phyloP scores from a whole-genome alignment of 2,329 filamentous ascomycete species.

The Camillea tinctor region DNA sequence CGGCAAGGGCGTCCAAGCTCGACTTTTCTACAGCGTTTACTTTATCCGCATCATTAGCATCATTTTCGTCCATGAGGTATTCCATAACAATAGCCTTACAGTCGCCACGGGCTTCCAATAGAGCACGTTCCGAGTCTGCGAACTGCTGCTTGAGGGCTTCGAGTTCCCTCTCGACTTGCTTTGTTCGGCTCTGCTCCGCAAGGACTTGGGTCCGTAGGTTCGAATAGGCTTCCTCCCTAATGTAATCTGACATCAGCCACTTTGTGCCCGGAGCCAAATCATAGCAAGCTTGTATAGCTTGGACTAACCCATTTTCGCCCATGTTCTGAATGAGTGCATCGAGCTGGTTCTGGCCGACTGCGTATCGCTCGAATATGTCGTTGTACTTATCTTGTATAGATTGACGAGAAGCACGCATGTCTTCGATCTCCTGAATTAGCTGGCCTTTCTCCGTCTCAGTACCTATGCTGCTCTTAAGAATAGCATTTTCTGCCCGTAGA shows the following conservation, averaged over 20 bases:
- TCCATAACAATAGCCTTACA: conserved; percentile 39
- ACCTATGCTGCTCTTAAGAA: conserved; percentile 54
- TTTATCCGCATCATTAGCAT: conserved; percentile 32
- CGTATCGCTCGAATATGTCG: conserved; percentile 57
- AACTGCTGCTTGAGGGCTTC: conserved; percentile 42
- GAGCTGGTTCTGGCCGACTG: conserved; percentile 57
- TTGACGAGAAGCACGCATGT: conserved; percentile 49
- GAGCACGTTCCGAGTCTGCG: conserved; percentile 54
- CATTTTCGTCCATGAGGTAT: conserved; percentile 12
- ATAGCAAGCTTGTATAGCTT: conserved; percentile 35
- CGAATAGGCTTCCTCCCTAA: conserved; percentile 53
- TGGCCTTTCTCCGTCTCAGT: conserved; percentile 54
- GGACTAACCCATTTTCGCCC: conserved; percentile 56
- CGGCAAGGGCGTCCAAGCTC: conserved; percentile 53
- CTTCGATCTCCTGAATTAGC: conserved; percentile 56
- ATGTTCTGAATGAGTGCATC: conserved; percentile 51
- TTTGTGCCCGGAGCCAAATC: conserved; percentile 33
- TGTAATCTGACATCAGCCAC: conserved; percentile 44
- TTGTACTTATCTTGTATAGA: conserved; percentile 54
- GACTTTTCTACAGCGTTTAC: conserved; percentile 55
- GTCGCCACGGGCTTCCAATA: conserved; percentile 52
- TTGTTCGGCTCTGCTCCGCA: conserved; percentile 48
- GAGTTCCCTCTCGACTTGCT: conserved; percentile 44
- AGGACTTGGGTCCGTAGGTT: conserved; percentile 50
- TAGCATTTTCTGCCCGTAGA: conserved; percentile 60